Base-by-base conservation (phyloP, 208 protist genomes). In the Trypanosoma rangeli region DNA sequence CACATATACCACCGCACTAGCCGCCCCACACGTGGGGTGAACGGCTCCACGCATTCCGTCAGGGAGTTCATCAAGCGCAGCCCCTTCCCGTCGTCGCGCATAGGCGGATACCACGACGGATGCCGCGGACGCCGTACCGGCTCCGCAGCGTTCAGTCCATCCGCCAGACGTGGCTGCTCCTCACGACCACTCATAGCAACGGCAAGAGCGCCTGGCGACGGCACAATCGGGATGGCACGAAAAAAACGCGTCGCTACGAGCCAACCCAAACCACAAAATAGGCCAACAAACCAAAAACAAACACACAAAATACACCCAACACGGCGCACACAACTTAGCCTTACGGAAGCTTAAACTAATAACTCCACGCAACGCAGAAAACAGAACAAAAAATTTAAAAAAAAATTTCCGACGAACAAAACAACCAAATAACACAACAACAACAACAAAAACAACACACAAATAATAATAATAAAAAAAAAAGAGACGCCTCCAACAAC, bases 1-100 rank as follows among this genome's bases (percentile, higher is more conserved):
- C 98, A 99, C n/a, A 87, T 98, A 80, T 99, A 99, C 95, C 94
- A 98, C 24, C 74, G 90, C 59, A 96, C 87, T 7, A 79, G 50
- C 29, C 86, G 83, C 20, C 84, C 90, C 12, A 83, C 64, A 5
- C 73, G 76, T 10, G 93, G 83, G 13, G 76, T 70, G 56, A 98
- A 97, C 15, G 67, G 56, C 61, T 96, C 92, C 3, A 93, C 33
- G 0, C 70, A 70, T 52, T 94, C 89, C 7, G 90, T 97, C 26
- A 97, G 75, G n/a, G 89, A 94, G 79, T 97, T 97, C 48, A 86
- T 52, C 28, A 97, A 81, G 12, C 63, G 49, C 35, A 97, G 72
- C 13, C 64, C 70, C 13, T 71, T 76, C 39, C 59, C 70, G 24
- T 84, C 80, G 50, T 12, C n/a, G 24, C 76, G 50, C 52, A 52